Base-by-base conservation (phyloP, 129 eudicot species). In the Lonicera japonica region DNA sequence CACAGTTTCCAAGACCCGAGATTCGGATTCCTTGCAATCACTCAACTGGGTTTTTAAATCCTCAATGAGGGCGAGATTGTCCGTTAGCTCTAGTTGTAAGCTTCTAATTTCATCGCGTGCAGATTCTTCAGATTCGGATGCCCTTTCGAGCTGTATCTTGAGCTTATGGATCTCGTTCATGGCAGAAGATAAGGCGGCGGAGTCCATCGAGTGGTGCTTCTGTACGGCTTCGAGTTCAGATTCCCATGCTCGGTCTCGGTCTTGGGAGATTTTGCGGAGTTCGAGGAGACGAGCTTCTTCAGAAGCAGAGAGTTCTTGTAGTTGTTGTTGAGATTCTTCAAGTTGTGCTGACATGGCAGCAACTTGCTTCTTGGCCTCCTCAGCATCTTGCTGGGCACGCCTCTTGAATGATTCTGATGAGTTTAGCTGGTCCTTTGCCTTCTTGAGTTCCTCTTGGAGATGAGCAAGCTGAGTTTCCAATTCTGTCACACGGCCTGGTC, bases 151-250 rank as follows among this genome's bases (percentile, higher is more conserved):
- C 63, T 91, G 94, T 51, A 60, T 56, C 66, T 77, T 84, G 67
- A 87, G 95, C 69, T 78, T 91, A 64, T 82, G 88, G 9, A 84
- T 71, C 69, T 91, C 98, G 51, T 80, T 82, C 79, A 79, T 58
- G 25, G 90, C 78, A 25, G 96, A 75, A 22, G 89, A 76, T 60
- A 92, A 75, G 12, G 99, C 95, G 21, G 79, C 77, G 22, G 96
- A 80, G 65, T 92, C 99, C 86, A 88, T 73, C 0, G 88, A 76
- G 75, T 88, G 90, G 22, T 92, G 99, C 63, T 82, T 88, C 62
- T 85, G 95, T 22, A 88, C 78, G 43, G 99, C 99, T 61, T 92
- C 96, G 0, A 92, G 87, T 65, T 92, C 99, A 7, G 99, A 84
- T 64, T 88, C 84, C 99, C 99, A 92, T 2, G 80, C 95, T 18